These are phyloP conservation scores for Rubus idaeus DNA, from an alignment of 306 rosid species.

Conservation along the genomic window DNA sequence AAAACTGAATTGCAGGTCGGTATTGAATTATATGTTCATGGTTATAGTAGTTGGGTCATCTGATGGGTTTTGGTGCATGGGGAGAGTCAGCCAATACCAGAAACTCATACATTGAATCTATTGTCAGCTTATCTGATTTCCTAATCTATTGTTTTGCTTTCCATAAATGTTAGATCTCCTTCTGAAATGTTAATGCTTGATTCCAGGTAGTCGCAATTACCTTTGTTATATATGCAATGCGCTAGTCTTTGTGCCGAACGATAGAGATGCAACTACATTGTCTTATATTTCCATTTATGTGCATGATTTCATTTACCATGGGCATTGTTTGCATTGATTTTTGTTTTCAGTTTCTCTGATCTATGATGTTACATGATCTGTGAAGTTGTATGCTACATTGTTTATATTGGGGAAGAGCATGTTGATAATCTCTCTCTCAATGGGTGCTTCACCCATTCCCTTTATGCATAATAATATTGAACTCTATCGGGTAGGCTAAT, in stretches of 20 bases:
- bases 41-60: neutral
- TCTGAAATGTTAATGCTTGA: neutral
- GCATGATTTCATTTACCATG: neutral
- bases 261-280: neutral
- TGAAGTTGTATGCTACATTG: neutral
- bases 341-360: neutral
- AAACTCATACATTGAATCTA: neutral
- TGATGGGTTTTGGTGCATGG: neutral
- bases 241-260: neutral
- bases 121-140: neutral
- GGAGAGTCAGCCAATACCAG: neutral
- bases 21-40: neutral
- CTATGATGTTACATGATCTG: neutral
- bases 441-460: neutral
- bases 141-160: too few relatives aligned
- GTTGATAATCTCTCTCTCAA: neutral
- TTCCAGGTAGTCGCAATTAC: neutral
- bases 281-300: neutral
- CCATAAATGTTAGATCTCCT: neutral
- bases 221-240: conserved; percentile 7
- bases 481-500: neutral
- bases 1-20: neutral
- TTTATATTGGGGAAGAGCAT: neutral
- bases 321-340: neutral
- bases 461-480: neutral